Conservation (phyloP, 495 filamentous ascomycete species). For the Annulohypoxylon bovei region DNA sequence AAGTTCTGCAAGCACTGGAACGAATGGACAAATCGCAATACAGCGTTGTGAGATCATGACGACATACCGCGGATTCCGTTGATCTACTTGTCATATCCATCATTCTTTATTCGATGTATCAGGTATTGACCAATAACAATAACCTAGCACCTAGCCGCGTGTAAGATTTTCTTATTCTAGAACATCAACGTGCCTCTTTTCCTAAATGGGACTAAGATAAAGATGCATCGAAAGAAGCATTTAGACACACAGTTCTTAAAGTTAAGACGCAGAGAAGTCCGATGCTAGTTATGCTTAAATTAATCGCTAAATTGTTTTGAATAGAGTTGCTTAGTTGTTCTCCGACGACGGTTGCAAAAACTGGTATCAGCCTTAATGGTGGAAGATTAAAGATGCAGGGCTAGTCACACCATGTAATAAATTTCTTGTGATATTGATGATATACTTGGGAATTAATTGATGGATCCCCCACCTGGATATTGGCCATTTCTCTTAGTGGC, state of each 20-base stretch:
- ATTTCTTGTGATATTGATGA: neutral
- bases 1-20: neutral
- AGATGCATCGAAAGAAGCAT: neutral
- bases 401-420: slow-evolving; percentile 14
- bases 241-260: neutral
- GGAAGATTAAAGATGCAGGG: slow-evolving; percentile 29
- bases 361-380: slow-evolving; percentile 16
- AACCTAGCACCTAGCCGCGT: neutral
- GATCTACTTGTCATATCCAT: neutral
- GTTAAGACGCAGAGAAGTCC: neutral
- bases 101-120: neutral
- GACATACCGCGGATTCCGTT: slow-evolving; percentile 15
- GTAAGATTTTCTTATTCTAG: neutral
- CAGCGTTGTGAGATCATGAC: slow-evolving; percentile 20
- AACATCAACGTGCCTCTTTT: slow-evolving; percentile 1
- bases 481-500: slow-evolving; percentile 3
- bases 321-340: too few species aligned
- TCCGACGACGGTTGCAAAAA: too few species aligned
- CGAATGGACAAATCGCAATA: slow-evolving; percentile 6
- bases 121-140: neutral
- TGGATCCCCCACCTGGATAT: neutral
- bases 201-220: neutral
- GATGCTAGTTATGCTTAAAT: too few species aligned
- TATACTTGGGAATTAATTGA: neutral
- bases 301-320: too few species aligned